Percentiles rank a stretch among this genome's conserved stretches.
Evolutionary conservation across 371 early-diverging fungal species (phyloP).

Genomic region (Mortierella sp.): DNA sequence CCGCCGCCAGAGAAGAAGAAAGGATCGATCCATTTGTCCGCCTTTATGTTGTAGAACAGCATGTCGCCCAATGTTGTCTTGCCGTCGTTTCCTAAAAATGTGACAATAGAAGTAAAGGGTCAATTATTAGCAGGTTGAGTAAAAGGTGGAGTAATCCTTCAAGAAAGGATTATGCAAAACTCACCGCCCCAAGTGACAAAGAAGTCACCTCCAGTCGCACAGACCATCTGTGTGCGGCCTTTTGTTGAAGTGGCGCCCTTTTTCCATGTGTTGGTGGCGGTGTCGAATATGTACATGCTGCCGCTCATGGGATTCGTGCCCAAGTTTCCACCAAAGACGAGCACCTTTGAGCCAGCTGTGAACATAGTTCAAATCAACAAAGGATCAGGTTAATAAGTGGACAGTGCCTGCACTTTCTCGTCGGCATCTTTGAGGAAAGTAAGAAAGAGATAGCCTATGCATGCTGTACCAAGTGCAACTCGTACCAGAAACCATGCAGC

Average conservation of each 20-base stretch:
- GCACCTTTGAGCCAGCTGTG: neutral
- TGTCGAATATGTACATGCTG: neutral
- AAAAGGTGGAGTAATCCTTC: neutral
- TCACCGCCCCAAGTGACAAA: neutral
- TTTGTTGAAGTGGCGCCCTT: neutral
- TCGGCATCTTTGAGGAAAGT: no score
- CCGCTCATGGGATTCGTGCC: neutral
- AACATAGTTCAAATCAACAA: neutral
- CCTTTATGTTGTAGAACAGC: neutral
- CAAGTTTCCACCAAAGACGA: neutral
- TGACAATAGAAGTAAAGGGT: neutral
- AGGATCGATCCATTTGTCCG: neutral
- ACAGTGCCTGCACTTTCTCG: no score
- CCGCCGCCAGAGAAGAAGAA: no score
- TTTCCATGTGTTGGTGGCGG: neutral
- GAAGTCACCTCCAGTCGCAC: neutral
- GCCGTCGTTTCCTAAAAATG: neutral
- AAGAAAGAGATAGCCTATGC: no score
- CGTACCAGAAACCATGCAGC: neutral
- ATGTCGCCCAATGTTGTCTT: neutral
- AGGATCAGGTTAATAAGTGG: neutral
- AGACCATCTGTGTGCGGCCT: neutral
- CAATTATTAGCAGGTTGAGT: neutral
- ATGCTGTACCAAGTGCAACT: no score
- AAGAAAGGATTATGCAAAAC: neutral